phyloP scores from a whole-genome alignment of 1,284 basidiomycete genomes.

The Marasmius tenuissimus region DNA sequence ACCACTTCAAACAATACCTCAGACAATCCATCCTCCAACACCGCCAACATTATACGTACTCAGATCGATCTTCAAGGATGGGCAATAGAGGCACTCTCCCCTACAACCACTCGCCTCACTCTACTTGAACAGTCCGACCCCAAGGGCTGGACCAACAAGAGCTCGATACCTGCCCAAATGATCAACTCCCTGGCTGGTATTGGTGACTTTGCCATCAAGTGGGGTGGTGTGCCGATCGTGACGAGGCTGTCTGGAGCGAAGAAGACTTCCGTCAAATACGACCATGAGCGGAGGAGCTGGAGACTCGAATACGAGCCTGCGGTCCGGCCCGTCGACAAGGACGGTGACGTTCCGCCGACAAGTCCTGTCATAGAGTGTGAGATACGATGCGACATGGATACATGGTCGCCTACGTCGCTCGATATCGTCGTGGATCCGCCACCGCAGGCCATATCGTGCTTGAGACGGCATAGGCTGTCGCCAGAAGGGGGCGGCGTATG shows the following conservation, averaged over 20 bases:
- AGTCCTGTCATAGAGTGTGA: conserved; percentile 85
- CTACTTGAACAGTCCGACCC: conserved; percentile 97
- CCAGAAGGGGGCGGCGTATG: conserved; percentile 93
- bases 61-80: conserved; percentile 97
- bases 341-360: conserved; percentile 11
- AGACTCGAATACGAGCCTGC: conserved; percentile 83
- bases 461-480: conserved; percentile 87
- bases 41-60: conserved; percentile 83
- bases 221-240: conserved; percentile 88
- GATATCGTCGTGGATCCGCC: conserved; percentile 96
- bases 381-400: conserved; percentile 90
- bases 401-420: conserved; percentile 75
- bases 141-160: conserved; percentile 96
- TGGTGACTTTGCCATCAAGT: conserved; percentile 94
- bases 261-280: conserved; percentile 76
- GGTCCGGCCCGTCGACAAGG: conserved; percentile 18
- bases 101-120: conserved; percentile 92
- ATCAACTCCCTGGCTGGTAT: conserved; percentile 83
- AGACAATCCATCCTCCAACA: conserved; percentile 67
- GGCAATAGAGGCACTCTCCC: conserved; percentile 95
- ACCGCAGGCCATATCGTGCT: conserved; percentile 80
- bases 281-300: conserved; percentile 84
- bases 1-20: conserved; percentile 84
- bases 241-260: conserved; percentile 85
- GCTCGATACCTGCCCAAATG: conserved; percentile 91